Evolutionary conservation across 73 alveolate genomes (phyloP).

Genomic region (Stentor roeselii): DNA sequence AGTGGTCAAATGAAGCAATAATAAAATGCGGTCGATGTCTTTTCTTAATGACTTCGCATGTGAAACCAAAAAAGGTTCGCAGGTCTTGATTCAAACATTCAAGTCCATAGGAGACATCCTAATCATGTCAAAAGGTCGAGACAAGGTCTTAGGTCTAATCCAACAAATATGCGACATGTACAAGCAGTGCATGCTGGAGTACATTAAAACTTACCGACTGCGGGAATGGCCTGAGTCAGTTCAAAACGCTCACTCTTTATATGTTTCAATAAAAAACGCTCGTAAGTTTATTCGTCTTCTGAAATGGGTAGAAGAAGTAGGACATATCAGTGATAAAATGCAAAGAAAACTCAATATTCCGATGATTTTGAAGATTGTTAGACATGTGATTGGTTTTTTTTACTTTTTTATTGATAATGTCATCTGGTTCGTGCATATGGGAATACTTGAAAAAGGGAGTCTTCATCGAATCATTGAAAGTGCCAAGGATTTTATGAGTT

Average conservation of each 20-base stretch:
- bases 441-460: background rate
- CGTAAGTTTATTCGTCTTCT: background rate
- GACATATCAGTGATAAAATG: background rate
- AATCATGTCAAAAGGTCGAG: constrained; percentile 3
- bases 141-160: background rate
- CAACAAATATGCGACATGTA: constrained; percentile 11
- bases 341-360: background rate
- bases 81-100: background rate
- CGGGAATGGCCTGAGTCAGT: constrained; percentile 7
- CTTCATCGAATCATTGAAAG: background rate
- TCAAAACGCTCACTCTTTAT: background rate
- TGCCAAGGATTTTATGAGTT: background rate
- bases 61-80: background rate
- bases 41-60: background rate
- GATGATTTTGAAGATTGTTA: background rate
- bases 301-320: constrained; percentile 18
- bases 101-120: background rate
- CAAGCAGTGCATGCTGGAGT: constrained; percentile 18
- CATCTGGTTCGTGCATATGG: background rate
- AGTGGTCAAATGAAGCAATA: background rate
- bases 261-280: background rate
- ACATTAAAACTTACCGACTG: background rate
- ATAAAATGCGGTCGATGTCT: background rate
- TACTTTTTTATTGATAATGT: constrained; percentile 4
- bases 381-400: background rate